Base-by-base conservation (phyloP, 306 rosid genomes). In the Echinosophora koreensis region DNA sequence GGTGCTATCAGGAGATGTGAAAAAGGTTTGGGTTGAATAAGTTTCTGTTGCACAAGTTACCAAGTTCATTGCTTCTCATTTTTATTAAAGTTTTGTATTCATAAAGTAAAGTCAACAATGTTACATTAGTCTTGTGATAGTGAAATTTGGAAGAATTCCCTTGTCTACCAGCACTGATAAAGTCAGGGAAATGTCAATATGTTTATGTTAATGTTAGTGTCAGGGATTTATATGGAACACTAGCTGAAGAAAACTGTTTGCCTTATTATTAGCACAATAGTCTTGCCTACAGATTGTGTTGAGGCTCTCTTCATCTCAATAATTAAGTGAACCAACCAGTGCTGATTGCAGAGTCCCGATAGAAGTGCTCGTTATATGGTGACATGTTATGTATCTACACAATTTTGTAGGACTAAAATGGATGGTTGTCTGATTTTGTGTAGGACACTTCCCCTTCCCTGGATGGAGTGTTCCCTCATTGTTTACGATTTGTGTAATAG, bases 1-100 rank as follows among this genome's bases (percentile, higher is more conserved):
- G 72, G 83, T 90, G 69, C 77, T 81, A 57, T 70, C 76, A 28
- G 85, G 39, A 66, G 97, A 95, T 80, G 89, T 87, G 60, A 82
- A 80, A 79, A 84, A 92, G 99, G 99, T 95, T 66, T 10, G 71
- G 42, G 38, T 69, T 66, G 28, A 62, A 38, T 63, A 18, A 57
- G 17, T 78, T 46, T 68, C 47, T 83, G 55, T 55, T 59, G 6
- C 47, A 16, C 61, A 67, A 68, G 39, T 66, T 60, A 62, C 63
- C 28, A 13, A 60, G 61, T 58, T 57, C 34, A 46, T 77, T 75
- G 67, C 38, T 67, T 71, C 78, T 54, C 14, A 73, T 71, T 56
- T 56, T 83, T 77, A 51, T 50, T 62, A 4, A 72, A n/a, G 34
- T 52, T 39, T 17, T 3, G 13, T 64, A 50, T 39, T 28, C 39